A percentile compares a stretch with the other conserved stretches of the same genome.
Evolutionary conservation across 805 yeast species (phyloP).

Genomic region (Kuraishia capsulata): DNA sequence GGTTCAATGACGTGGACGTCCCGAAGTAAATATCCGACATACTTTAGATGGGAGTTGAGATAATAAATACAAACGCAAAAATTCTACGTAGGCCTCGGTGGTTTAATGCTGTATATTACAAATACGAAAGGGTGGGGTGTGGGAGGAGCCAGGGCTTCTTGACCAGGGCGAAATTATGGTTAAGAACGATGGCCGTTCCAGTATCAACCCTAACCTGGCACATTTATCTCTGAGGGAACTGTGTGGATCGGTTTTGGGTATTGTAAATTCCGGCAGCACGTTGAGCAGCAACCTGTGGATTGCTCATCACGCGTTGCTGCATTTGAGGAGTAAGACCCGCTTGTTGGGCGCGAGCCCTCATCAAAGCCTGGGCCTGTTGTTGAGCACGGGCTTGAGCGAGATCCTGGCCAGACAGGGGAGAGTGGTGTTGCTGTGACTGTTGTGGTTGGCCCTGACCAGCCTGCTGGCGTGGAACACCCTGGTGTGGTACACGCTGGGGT

Average conservation of each 20-base stretch:
- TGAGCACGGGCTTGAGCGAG: constrained; percentile 2
- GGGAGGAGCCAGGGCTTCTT: too few species aligned
- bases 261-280: neutral
- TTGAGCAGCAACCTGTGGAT: neutral
- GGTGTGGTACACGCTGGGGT: constrained; percentile 26
- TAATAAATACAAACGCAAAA: too few species aligned
- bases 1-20: constrained; percentile 36
- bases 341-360: neutral
- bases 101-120: too few species aligned
- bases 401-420: neutral
- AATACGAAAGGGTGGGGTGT: neutral
- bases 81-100: too few species aligned
- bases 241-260: too few species aligned
- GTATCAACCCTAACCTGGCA: too few species aligned
- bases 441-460: neutral
- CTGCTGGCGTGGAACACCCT: neutral
- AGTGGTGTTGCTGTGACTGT: too few species aligned
- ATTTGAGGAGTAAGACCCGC: neutral
- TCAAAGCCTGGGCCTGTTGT: constrained; percentile 2
- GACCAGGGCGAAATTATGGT: too few species aligned
- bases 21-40: constrained; percentile 18
- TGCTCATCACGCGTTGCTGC: neutral
- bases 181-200: too few species aligned
- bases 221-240: too few species aligned
- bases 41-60: too few species aligned